Percentiles rank a stretch among this genome's conserved stretches.
Evolutionary conservation across 1,284 basidiomycete species (phyloP).

Genomic region (Austropuccinia psidii): DNA sequence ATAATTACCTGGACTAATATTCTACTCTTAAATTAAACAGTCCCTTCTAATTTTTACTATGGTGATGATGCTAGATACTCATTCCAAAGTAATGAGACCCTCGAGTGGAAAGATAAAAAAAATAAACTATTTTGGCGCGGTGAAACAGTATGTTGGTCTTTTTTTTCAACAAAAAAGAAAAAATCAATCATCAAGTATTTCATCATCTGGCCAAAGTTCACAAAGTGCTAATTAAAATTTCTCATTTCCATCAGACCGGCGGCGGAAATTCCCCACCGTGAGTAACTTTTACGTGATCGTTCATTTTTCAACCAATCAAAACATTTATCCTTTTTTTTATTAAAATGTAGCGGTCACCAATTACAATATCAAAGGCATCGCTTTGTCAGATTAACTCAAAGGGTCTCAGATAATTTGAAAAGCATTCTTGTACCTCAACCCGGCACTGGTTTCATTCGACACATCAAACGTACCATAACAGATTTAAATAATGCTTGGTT

Average conservation of each 20-base stretch:
- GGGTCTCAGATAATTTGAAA: slow-evolving; percentile 17
- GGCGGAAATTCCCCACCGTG: slow-evolving; percentile 36
- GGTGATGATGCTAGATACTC: slow-evolving; percentile 36
- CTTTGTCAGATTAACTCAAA: slow-evolving; percentile 31
- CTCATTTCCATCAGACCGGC: slow-evolving; percentile 31
- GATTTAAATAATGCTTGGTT: slow-evolving; percentile 35
- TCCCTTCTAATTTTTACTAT: slow-evolving; percentile 36
- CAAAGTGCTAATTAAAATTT: too few relatives aligned
- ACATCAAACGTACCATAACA: slow-evolving; percentile 20
- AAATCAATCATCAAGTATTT: neutral
- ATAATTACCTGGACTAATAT: too few relatives aligned
- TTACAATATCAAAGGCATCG: slow-evolving; percentile 35
- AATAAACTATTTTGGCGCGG: slow-evolving; percentile 29
- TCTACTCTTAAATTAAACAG: neutral
- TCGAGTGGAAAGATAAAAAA: slow-evolving; percentile 27
- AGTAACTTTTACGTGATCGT: neutral
- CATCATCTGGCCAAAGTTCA: too few relatives aligned
- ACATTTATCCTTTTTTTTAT: neutral
- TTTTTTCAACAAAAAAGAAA: neutral
- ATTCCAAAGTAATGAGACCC: slow-evolving; percentile 29
- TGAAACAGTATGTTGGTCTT: slow-evolving; percentile 20
- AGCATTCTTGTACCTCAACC: slow-evolving; percentile 5
- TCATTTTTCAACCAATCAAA: neutral
- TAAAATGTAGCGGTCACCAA: slow-evolving; percentile 16
- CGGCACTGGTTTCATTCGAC: slow-evolving; percentile 12